Evolutionary conservation across 1,284 basidiomycete species (phyloP).

Genomic region (Schizophyllum amplum): DNA sequence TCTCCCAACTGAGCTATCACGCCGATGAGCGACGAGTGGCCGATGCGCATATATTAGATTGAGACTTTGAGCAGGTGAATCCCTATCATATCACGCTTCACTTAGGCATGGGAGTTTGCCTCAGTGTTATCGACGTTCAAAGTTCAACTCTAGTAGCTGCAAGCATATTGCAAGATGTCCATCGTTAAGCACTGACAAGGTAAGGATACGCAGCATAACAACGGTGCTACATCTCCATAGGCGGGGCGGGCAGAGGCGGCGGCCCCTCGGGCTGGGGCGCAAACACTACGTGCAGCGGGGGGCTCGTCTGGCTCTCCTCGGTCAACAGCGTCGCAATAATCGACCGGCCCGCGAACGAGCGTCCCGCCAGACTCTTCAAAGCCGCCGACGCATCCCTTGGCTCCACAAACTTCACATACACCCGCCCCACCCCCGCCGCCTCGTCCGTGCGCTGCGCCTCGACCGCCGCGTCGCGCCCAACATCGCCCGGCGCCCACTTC

Average conservation of each 20-base stretch:
- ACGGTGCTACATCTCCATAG: slow-evolving; percentile 3
- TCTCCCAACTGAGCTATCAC: slow-evolving; percentile 8
- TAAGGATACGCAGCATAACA: too few species aligned
- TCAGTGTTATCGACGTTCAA: too few species aligned
- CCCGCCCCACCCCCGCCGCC: slow-evolving; percentile 86
- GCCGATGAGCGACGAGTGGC: neutral
- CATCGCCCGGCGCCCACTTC: slow-evolving; percentile 67
- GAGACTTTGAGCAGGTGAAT: too few species aligned
- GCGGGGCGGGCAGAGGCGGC: slow-evolving; percentile 55
- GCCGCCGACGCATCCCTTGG: slow-evolving; percentile 58
- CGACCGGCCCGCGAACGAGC: slow-evolving; percentile 87
- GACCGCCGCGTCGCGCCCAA: slow-evolving; percentile 51
- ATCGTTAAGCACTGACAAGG: too few species aligned
- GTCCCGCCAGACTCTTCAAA: slow-evolving; percentile 79
- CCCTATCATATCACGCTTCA: too few species aligned
- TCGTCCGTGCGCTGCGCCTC: slow-evolving; percentile 71
- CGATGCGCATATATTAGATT: too few species aligned
- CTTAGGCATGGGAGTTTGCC: too few species aligned
- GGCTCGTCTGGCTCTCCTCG: slow-evolving; percentile 76
- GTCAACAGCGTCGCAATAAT: slow-evolving; percentile 77
- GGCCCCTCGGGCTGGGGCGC: slow-evolving; percentile 76
- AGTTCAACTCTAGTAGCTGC: too few species aligned
- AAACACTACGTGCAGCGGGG: slow-evolving; percentile 71
- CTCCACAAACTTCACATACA: slow-evolving; percentile 81
- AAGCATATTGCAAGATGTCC: too few species aligned